Evolutionary conservation across 441 rosid species (phyloP).

Genomic region (Corymbia citriodora): DNA sequence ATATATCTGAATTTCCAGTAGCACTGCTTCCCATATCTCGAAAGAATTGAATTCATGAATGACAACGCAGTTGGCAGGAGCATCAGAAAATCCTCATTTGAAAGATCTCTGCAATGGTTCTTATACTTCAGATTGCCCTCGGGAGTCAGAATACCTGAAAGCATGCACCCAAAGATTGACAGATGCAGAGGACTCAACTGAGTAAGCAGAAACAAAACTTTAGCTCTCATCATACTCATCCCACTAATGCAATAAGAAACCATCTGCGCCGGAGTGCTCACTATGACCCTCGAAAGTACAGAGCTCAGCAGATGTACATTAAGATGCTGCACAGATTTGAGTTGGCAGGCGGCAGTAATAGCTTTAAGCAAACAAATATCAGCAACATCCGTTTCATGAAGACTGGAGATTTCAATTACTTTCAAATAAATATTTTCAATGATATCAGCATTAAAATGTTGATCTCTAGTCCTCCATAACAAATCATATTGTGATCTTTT

Average conservation of each 20-base stretch:
- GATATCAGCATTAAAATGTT: constrained; percentile 33
- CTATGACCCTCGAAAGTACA: constrained; percentile 43
- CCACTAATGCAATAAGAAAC: constrained; percentile 49
- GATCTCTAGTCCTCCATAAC: constrained; percentile 52
- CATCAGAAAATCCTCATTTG: constrained; percentile 52
- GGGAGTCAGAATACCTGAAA: constrained; percentile 26
- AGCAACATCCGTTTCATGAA: constrained; percentile 40
- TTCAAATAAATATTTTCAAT: constrained; percentile 55
- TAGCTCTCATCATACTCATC: constrained; percentile 52
- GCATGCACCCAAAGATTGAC: constrained; percentile 55
- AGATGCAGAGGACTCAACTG: constrained; percentile 75
- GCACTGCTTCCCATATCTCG: constrained; percentile 42
- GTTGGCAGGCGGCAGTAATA: constrained; percentile 36
- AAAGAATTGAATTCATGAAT: constrained; percentile 37
- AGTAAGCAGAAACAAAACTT: constrained; percentile 54
- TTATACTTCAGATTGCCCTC: constrained; percentile 10
- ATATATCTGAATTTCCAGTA: constrained; percentile 29
- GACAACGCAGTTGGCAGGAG: constrained; percentile 74
- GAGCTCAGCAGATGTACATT: constrained; percentile 56
- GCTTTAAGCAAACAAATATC: constrained; percentile 69
- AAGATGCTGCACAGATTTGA: constrained; percentile 24
- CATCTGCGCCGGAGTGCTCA: constrained; percentile 56
- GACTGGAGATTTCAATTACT: constrained; percentile 52
- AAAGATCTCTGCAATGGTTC: constrained; percentile 25
- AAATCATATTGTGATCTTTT: constrained; percentile 34